Conservation (phyloP, 208 protist genomes). For the Strigomonas galati region DNA sequence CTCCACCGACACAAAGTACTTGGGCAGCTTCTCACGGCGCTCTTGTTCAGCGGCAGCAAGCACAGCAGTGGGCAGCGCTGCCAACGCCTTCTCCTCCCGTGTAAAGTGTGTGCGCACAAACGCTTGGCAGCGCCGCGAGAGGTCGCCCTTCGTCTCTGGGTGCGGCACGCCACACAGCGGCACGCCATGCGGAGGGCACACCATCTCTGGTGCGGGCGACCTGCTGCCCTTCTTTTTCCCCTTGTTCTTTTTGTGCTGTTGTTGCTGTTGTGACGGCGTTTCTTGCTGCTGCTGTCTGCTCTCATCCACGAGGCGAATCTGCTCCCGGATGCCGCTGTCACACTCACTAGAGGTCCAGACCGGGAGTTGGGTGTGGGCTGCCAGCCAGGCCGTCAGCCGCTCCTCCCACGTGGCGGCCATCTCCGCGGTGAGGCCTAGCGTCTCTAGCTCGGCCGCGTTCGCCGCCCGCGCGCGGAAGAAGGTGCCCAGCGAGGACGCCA, state of each 20-base stretch:
- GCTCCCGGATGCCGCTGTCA: neutral
- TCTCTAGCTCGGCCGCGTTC: slow-evolving; percentile 10
- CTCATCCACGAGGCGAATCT: neutral
- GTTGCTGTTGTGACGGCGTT: too few relatives aligned
- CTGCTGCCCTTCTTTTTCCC: slow-evolving; percentile 6
- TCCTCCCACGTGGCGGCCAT: neutral
- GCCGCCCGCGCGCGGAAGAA: slow-evolving; percentile 40
- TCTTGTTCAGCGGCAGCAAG: slow-evolving; percentile 34
- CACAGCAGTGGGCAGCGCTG: slow-evolving; percentile 28
- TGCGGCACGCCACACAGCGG: slow-evolving; percentile 40
- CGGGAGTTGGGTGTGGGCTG: neutral
- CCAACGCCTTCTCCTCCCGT: neutral
- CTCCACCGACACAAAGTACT: slow-evolving; percentile 37
- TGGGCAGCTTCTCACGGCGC: slow-evolving; percentile 38
- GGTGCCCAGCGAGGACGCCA: slow-evolving; percentile 33
- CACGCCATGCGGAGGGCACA: neutral
- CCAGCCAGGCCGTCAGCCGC: slow-evolving; percentile 3
- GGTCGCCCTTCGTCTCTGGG: slow-evolving; percentile 47
- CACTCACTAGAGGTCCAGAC: slow-evolving; percentile 11
- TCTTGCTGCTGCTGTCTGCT: neutral
- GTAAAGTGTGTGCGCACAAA: slow-evolving; percentile 47
- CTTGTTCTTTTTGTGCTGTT: neutral
- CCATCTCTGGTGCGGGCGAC: slow-evolving; percentile 4
- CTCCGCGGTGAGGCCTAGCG: neutral
- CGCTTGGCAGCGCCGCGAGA: slow-evolving; percentile 50